Base-by-base conservation (phyloP, 139 green algal genomes). In the Micractinium conductrix region DNA sequence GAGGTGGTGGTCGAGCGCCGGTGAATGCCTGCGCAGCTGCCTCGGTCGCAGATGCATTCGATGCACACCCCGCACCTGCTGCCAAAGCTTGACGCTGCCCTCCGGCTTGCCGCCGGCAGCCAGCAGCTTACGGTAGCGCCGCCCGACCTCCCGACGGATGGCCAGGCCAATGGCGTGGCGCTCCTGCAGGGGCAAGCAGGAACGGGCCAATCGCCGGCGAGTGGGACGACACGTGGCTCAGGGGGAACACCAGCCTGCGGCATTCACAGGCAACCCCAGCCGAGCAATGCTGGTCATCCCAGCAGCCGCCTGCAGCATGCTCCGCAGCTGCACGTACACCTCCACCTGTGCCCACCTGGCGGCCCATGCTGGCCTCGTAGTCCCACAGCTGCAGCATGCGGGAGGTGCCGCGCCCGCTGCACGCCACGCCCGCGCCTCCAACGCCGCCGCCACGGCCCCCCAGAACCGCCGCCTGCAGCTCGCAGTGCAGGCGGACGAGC, bases 311-410 rank as follows among this genome's bases (percentile, higher is more conserved):
- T 1, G 1, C 19, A 48, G 68, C 14, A 43, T 55, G 40, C 14
- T 69, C 9, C 10, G 50, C 21, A 50, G 68, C 19, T 7, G 17
- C 26, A n/a, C 26, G 35, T n/a, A 30, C 10, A 87, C 35, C 5
- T 0, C 42, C 2, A 40, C 1, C 7, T 22, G 14, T 35, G 0
- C 70, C 45, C 62, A 94, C 91, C 90, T 91, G 60, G 0, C 33
- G 7, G 33, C 42, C 82, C 22, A 96, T 55, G 44, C 68, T 40
- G 9, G 88, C 86, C 81, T 95, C 93, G 74, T 96, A 95, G 84
- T 96, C 92, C 93, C 93, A 96, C 75, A 94, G 72, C 73, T 91
- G 84, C 76, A 96, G 80, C 72, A 95, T 14, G 26, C 62, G 62
- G 62, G 2, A 38, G 62, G 16, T 28, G 62, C 62, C 62, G 2